phyloP scores from a whole-genome alignment of 768 basidiomycete species.

The Vishniacozyma victoriae region DNA sequence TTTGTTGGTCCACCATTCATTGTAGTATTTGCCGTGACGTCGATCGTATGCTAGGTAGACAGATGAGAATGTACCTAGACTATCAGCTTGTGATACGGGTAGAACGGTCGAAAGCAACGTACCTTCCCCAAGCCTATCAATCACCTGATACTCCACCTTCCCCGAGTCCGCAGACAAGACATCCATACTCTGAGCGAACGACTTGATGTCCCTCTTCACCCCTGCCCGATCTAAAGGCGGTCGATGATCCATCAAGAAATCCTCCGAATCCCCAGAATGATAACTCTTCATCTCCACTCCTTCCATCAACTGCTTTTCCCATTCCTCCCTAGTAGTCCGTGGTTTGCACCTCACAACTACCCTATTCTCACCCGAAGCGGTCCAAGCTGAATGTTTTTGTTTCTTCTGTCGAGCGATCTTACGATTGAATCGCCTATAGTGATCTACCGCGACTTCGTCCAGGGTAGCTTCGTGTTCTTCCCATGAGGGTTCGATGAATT shows the following conservation, averaged over 20 bases:
- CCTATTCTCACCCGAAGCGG: no score
- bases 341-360: no score
- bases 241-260: slow-evolving; percentile 42
- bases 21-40: slow-evolving; percentile 55
- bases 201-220: slow-evolving; percentile 69
- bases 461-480: no score
- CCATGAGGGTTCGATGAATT: no score
- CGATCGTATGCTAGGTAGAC: slow-evolving; percentile 97
- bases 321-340: no score
- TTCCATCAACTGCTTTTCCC: no score
- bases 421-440: no score
- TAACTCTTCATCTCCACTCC: no score
- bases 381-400: no score
- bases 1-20: slow-evolving; percentile 53
- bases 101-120: no score
- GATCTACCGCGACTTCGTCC: no score
- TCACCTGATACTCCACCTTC: slow-evolving; percentile 59
- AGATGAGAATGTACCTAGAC: slow-evolving; percentile 84
- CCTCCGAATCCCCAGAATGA: slow-evolving; percentile 39
- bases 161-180: slow-evolving; percentile 14
- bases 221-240: slow-evolving; percentile 61
- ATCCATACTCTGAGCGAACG: slow-evolving; percentile 66
- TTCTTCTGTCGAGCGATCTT: no score
- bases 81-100: background rate
- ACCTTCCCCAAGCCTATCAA: slow-evolving; percentile 86